Evolutionary conservation across 1,284 basidiomycete species (phyloP).

Genomic region (Xerocomus tenax): DNA sequence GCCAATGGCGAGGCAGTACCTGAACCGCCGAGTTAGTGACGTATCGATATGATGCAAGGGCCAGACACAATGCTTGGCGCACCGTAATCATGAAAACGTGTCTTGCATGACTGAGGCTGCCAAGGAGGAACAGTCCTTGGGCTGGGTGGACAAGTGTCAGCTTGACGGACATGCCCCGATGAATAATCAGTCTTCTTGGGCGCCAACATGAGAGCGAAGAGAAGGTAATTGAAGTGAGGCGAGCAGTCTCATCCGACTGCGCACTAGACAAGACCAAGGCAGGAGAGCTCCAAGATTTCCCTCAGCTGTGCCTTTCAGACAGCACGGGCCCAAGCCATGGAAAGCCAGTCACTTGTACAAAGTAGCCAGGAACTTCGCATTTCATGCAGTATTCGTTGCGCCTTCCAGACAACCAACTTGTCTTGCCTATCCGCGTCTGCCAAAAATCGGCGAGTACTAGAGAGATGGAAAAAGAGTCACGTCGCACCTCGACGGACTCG

Average conservation of each 20-base stretch:
- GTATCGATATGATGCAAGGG: conserved; percentile 7
- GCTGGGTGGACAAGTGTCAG: not conserved
- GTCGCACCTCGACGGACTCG: too few relatives aligned
- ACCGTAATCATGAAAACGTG: conserved; percentile 33
- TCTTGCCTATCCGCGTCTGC: not conserved
- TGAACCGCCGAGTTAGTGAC: conserved; percentile 8
- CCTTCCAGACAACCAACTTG: too few relatives aligned
- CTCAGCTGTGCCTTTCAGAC: not conserved
- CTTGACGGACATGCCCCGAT: not conserved
- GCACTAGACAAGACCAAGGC: not conserved
- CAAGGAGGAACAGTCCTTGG: conserved; percentile 1
- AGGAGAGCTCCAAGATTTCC: not conserved
- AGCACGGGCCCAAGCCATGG: not conserved
- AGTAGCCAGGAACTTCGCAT: not conserved
- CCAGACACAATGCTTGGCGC: not conserved
- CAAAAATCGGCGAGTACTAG: not conserved
- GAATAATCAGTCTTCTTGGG: not conserved
- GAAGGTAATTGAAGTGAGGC: not conserved
- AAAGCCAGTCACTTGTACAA: not conserved
- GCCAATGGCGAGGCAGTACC: conserved; percentile 15
- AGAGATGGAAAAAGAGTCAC: not conserved
- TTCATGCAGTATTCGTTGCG: not conserved
- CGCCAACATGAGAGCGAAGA: not conserved
- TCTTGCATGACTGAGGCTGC: conserved; percentile 24
- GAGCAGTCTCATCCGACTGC: too few relatives aligned